Percentiles rank a stretch among this genome's conserved stretches.
Evolutionary conservation across 768 basidiomycete species (phyloP).

Genomic region (Tephrocybe rancida): DNA sequence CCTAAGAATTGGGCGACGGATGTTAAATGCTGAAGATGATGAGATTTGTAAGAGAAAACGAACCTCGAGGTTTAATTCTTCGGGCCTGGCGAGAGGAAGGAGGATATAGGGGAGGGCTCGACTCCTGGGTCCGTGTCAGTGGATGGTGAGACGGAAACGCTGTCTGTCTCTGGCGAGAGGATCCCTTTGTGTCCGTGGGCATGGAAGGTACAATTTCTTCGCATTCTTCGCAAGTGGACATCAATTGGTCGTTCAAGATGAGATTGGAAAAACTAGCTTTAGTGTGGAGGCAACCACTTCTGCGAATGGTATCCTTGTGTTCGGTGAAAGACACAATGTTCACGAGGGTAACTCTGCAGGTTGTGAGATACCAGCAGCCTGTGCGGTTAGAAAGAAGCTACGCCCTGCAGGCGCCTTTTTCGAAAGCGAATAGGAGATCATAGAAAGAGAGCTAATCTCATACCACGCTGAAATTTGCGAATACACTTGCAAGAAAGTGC

Average conservation of each 20-base stretch:
- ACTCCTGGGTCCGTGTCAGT: slow-evolving; percentile 69
- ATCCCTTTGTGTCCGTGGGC: slow-evolving; percentile 69
- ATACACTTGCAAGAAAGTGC: slow-evolving; percentile 92
- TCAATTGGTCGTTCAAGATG: background rate
- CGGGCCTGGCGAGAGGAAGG: slow-evolving; percentile 90
- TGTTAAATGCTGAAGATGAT: background rate
- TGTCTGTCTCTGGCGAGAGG: slow-evolving; percentile 62
- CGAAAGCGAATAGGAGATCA: background rate
- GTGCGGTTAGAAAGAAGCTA: slow-evolving; percentile 77
- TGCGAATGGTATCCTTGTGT: slow-evolving; percentile 81
- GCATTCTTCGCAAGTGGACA: background rate
- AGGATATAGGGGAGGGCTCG: slow-evolving; percentile 84
- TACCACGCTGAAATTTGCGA: slow-evolving; percentile 88
- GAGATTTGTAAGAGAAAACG: slow-evolving; percentile 17
- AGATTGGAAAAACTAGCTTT: slow-evolving; percentile 59
- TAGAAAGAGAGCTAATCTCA: background rate
- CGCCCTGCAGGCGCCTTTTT: slow-evolving; percentile 73
- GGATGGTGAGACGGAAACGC: slow-evolving; percentile 60
- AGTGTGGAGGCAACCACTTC: slow-evolving; percentile 88
- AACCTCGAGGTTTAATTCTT: slow-evolving; percentile 93
- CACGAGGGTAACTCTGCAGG: slow-evolving; percentile 57
- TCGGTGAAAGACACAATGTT: slow-evolving; percentile 89
- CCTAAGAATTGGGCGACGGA: slow-evolving; percentile 43
- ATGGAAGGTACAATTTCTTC: slow-evolving; percentile 83
- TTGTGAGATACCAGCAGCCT: slow-evolving; percentile 49